Evolutionary conservation across 1,284 basidiomycete species (phyloP).

Genomic region (Sanghuangporus baumii): DNA sequence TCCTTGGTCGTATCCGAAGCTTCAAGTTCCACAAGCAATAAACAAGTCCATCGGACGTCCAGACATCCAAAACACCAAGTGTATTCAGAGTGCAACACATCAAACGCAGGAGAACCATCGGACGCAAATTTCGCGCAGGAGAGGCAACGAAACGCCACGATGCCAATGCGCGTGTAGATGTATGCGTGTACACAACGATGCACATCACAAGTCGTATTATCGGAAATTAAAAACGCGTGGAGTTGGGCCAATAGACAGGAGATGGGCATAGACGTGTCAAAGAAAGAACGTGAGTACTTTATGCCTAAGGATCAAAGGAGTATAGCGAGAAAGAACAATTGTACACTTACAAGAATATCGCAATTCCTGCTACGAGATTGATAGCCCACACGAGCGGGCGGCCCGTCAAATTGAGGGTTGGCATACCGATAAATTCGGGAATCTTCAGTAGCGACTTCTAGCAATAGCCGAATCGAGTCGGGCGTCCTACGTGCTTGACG

Average conservation of each 20-base stretch:
- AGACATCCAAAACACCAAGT: not conserved
- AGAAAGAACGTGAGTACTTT: not conserved
- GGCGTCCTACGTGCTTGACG: too few species aligned
- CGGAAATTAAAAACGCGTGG: not conserved
- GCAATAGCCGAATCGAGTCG: too few species aligned
- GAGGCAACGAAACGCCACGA: not conserved
- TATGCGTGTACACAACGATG: not conserved
- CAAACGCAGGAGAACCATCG: not conserved
- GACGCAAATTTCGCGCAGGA: not conserved
- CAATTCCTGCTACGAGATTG: conserved; percentile 38
- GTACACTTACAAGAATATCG: conserved; percentile 41
- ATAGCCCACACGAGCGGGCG: conserved; percentile 27
- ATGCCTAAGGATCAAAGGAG: not conserved
- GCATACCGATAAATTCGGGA: not conserved
- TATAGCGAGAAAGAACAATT: not conserved
- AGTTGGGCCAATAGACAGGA: not conserved
- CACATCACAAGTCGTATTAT: not conserved
- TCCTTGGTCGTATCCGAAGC: conserved; percentile 52
- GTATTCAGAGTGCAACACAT: not conserved
- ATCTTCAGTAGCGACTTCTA: too few species aligned
- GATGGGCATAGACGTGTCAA: not conserved
- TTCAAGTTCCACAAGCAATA: conserved; percentile 31
- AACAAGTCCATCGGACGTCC: not conserved
- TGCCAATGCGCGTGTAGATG: not conserved
- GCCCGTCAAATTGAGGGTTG: conserved; percentile 21